A percentile compares a stretch with the other conserved stretches of the same genome.
Evolutionary conservation across 352 stramenopile genomes (phyloP).

Genomic region (Chrysophaeum taylorii): DNA sequence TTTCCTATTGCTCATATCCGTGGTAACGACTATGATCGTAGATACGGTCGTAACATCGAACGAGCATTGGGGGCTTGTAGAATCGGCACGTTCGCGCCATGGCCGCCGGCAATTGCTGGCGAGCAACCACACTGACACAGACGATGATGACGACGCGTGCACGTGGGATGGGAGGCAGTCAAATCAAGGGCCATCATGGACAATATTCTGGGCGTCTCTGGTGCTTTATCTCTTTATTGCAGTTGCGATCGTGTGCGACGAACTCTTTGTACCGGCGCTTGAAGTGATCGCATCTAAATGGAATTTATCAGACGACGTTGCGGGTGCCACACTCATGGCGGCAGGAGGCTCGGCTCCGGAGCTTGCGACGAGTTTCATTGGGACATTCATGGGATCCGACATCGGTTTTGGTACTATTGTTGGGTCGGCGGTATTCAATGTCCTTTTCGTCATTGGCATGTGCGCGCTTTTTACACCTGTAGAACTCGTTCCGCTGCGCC

Average conservation of each 20-base stretch:
- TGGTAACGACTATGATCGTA: too few species aligned
- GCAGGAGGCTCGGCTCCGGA: slow-evolving; percentile 41
- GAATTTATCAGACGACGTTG: slow-evolving; percentile 24
- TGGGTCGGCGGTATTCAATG: slow-evolving; percentile 46
- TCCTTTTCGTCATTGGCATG: slow-evolving; percentile 48
- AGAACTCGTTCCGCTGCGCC: slow-evolving; percentile 19
- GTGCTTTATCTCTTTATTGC: slow-evolving; percentile 12
- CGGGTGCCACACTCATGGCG: slow-evolving; percentile 44
- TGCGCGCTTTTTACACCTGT: slow-evolving; percentile 33
- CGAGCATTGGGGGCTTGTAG: too few species aligned
- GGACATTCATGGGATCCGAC: slow-evolving; percentile 34
- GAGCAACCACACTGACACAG: too few species aligned
- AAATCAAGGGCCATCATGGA: too few species aligned
- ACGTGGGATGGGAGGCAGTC: too few species aligned
- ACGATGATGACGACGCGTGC: too few species aligned
- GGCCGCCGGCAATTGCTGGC: too few species aligned
- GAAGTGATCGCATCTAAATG: slow-evolving; percentile 27
- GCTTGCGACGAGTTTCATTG: slow-evolving; percentile 40
- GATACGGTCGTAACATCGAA: too few species aligned
- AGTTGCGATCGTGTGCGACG: slow-evolving; percentile 32
- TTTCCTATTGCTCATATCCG: too few species aligned
- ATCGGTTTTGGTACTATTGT: slow-evolving; percentile 48
- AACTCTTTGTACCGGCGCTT: slow-evolving; percentile 35
- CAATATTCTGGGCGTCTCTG: too few species aligned
- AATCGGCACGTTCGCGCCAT: too few species aligned